Evolutionary conservation across 805 yeast genomes (phyloP).

Genomic region (Starmerella bacillaris): DNA sequence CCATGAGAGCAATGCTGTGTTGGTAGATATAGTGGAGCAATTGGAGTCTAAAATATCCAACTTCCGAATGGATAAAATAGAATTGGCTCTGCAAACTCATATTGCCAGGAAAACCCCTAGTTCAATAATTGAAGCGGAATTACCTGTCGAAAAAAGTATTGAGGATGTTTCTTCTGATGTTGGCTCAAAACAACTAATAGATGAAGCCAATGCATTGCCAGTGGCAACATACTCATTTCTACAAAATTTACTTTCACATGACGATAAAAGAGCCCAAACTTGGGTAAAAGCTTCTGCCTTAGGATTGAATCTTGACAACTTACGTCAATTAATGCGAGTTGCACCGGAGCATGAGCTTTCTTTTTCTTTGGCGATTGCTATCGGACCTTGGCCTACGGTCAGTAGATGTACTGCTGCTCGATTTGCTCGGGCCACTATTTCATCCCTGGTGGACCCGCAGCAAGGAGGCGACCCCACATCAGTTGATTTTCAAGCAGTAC

Average conservation of each 20-base stretch:
- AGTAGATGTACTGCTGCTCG: constrained; percentile 24
- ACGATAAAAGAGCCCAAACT: constrained; percentile 12
- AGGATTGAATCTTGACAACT: constrained; percentile 8
- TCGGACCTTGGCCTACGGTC: constrained; percentile 22
- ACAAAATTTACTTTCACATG: constrained; percentile 6
- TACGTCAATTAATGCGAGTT: constrained; percentile 11
- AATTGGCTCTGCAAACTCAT: constrained; percentile 52
- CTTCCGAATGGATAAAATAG: constrained; percentile 30
- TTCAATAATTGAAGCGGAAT: not conserved
- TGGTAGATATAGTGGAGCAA: constrained; percentile 9
- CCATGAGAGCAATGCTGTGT: constrained; percentile 5
- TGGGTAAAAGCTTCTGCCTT: constrained; percentile 15
- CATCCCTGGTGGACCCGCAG: constrained; percentile 8
- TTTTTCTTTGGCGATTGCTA: constrained; percentile 24
- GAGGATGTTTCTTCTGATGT: not conserved
- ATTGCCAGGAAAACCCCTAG: constrained; percentile 22
- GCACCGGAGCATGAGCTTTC: constrained; percentile 18
- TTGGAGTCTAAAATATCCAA: constrained; percentile 2
- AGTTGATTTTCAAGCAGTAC: constrained; percentile 23
- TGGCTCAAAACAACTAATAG: too few relatives aligned
- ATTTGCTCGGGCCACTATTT: constrained; percentile 10
- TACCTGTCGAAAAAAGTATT: not conserved
- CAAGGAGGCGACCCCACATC: constrained; percentile 5
- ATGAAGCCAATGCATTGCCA: constrained; percentile 6
- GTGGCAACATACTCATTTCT: constrained; percentile 7